Conservation (phyloP, 331 rosid genomes). For the Dryas integrifolia region DNA sequence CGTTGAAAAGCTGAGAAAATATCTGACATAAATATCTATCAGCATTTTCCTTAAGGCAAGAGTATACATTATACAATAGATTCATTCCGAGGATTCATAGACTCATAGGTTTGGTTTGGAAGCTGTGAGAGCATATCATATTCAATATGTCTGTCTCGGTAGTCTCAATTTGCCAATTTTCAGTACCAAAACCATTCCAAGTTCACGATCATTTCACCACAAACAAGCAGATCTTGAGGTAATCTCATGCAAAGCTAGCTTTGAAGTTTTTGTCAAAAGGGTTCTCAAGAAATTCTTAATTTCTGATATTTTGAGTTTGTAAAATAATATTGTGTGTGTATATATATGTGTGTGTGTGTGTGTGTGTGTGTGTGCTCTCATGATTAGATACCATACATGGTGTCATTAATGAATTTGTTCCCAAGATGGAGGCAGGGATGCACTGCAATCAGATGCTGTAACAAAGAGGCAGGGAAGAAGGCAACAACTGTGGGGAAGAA, state of each 20-base stretch:
- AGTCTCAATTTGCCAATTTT: conserved; percentile 27
- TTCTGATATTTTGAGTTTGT: neutral
- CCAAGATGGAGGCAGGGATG: conserved; percentile 41
- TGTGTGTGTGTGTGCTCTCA: no score
- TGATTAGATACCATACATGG: no score
- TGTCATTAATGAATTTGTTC: neutral
- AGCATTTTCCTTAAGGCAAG: neutral
- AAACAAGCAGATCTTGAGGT: conserved; percentile 31
- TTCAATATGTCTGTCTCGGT: conserved; percentile 30
- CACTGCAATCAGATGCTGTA: conserved; percentile 45
- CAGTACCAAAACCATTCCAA: conserved; percentile 34
- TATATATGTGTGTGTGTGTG: no score
- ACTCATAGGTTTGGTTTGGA: neutral
- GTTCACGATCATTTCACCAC: conserved; percentile 27
- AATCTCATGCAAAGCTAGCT: conserved; percentile 5
- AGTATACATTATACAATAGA: neutral
- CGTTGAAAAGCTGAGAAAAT: neutral
- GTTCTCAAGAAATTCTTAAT: neutral
- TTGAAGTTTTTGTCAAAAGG: neutral
- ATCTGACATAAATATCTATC: conserved; percentile 9
- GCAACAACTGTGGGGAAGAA: conserved; percentile 29
- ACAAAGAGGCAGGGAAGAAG: conserved; percentile 26
- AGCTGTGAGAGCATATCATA: neutral
- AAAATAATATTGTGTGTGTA: no score
- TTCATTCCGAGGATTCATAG: neutral